Evolutionary conservation across 2,329 filamentous ascomycete genomes (phyloP).

Genomic region (Fusarium newnesense): DNA sequence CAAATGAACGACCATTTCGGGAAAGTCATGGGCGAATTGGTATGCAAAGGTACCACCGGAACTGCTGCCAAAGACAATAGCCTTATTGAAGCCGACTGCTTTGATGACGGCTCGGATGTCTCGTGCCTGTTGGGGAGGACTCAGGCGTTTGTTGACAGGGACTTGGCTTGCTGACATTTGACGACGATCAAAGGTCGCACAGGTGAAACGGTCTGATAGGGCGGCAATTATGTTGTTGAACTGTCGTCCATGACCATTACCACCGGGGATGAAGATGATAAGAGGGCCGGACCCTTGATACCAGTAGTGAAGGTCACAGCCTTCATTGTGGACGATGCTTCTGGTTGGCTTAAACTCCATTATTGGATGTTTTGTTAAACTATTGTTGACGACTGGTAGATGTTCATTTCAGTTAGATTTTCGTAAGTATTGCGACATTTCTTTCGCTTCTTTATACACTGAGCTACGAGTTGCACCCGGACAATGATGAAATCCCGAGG

Average conservation of each 20-base stretch:
- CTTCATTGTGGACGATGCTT: neutral
- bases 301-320: constrained; percentile 14
- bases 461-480: fast-evolving
- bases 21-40: constrained; percentile 15
- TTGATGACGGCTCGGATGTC: neutral
- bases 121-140: constrained; percentile 1
- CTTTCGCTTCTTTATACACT: too few species aligned
- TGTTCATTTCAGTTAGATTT: fast-evolving
- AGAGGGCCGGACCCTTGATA: neutral
- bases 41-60: constrained; percentile 1
- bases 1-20: neutral
- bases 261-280: constrained; percentile 2
- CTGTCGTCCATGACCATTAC: constrained; percentile 1
- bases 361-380: fast-evolving
- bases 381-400: fast-evolving
- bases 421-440: too few species aligned
- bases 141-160: neutral
- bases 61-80: neutral
- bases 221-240: constrained; percentile 11
- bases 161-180: constrained; percentile 22
- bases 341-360: neutral
- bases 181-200: constrained; percentile 1
- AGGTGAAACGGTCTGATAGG: neutral
- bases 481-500: fast-evolving
- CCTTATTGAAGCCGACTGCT: neutral